Percentiles rank a stretch among this genome's conserved stretches.
Conservation (phyloP, 2,329 filamentous ascomycete species). For the Alternaria ventricosa region DNA sequence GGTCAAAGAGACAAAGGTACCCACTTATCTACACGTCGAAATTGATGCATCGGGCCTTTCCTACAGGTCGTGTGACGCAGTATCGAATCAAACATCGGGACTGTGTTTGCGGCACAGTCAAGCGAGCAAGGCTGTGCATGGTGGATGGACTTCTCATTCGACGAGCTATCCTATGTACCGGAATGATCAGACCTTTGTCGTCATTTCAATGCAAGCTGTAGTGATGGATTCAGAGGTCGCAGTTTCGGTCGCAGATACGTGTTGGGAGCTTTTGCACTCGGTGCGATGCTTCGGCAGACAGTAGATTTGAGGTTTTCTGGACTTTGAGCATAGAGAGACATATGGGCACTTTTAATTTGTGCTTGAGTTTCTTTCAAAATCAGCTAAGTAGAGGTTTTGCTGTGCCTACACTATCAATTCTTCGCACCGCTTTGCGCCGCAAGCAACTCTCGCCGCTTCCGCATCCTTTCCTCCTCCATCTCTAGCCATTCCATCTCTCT, state of each 20-base stretch:
- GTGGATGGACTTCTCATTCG: not conserved
- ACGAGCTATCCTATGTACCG: not conserved
- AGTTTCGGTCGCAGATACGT: not conserved
- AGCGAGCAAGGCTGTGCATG: not conserved
- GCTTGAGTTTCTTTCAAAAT: too few relatives aligned
- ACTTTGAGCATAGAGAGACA: too few relatives aligned
- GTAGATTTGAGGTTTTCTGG: too few relatives aligned
- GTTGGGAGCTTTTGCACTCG: not conserved
- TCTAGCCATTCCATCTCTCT: constrained; percentile 16
- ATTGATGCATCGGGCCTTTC: not conserved
- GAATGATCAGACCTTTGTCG: not conserved
- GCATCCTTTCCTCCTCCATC: constrained; percentile 8
- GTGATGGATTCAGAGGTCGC: not conserved
- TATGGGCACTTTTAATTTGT: too few relatives aligned
- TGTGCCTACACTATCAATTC: not conserved
- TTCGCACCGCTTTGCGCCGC: not conserved
- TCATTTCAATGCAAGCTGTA: not conserved
- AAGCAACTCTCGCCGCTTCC: not conserved
- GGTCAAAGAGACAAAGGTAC: not conserved
- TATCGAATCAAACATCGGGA: not conserved
- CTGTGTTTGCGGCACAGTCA: not conserved
- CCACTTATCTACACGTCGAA: not conserved
- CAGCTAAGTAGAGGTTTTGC: not conserved
- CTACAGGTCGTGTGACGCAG: not conserved
- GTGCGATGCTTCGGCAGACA: not conserved